Base-by-base conservation (phyloP, 257 asterid genomes). In the Salvia miltiorrhiza region DNA sequence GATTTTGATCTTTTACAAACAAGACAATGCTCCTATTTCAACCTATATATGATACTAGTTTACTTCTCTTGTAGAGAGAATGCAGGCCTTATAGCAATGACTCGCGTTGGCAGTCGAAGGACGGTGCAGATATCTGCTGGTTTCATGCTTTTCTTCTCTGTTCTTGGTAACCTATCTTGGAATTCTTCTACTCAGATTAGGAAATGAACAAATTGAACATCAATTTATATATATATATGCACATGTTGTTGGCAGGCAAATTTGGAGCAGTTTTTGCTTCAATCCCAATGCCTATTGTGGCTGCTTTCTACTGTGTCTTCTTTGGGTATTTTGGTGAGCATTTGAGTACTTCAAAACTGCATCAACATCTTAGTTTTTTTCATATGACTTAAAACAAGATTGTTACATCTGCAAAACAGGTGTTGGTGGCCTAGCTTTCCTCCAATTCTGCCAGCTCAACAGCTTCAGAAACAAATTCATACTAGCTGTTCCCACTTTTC, bases 261-360 rank as follows among this genome's bases (percentile, higher is more conserved):
- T 84, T 84, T 17, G 89, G 89, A 65, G 89, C 89, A 1, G 83
- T 81, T 70, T 84, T 84, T 47, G 89, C 89, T 59, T 84, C 89
- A 2, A 67, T 84, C 20, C 89, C 89, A 58, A 23, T 78, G 53
- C 77, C 89, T 48, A 84, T 84, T 5, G 58, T 79, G 4, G 89
- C 79, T 50, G 89, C 83, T 21, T 75, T 82, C 72, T 84, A 81
- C 77, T 84, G 87, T 28, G 53, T 81, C 62, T 84, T 84, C 79
- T 84, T 84, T 17, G 89, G 75, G 69, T 84, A 84, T 48, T 80
- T 73, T 63, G 89, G 89, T 84, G 13, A 1, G 83, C 73, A 20
- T 65, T 35, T 67, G 16, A 52, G 14, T 11, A 30, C 37, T 28
- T 28, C 5, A 20, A 20, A 21, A 17, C 9, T 16, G 9, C 32